Conservation (phyloP, 2,329 filamentous ascomycete genomes). For the Fusarium sp. region DNA sequence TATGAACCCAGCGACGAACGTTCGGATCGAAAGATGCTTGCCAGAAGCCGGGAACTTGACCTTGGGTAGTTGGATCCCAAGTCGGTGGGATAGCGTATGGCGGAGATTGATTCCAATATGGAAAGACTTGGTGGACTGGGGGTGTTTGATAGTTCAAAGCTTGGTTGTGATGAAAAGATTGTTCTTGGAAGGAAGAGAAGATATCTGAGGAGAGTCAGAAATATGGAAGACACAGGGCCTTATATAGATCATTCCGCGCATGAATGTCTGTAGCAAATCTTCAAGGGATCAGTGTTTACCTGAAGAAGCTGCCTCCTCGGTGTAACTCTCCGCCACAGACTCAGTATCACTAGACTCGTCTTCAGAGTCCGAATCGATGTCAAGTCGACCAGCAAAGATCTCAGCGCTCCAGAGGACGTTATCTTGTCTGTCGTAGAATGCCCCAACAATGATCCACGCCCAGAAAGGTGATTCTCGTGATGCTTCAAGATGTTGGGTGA, state of each 20-base stretch:
- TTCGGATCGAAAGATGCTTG: constrained; percentile 47
- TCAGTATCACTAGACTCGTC: constrained; percentile 29
- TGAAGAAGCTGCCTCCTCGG: constrained; percentile 22
- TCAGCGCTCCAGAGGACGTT: constrained; percentile 59
- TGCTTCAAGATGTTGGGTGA: constrained; percentile 55
- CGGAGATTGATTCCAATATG: constrained; percentile 14
- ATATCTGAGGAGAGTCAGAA: constrained; percentile 27
- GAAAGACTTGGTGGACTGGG: constrained; percentile 6
- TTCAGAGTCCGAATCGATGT: constrained; percentile 42
- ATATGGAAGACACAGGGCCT: neutral
- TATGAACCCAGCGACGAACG: constrained; percentile 49
- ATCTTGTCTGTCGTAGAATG: constrained; percentile 58
- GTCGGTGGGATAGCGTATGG: constrained; percentile 3
- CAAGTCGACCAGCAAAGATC: constrained; percentile 51
- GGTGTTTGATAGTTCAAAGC: neutral
- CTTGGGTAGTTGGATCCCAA: constrained; percentile 47
- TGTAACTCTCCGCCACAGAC: constrained; percentile 21
- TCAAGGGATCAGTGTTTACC: constrained; percentile 31
- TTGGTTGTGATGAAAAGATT: neutral
- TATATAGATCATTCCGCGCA: constrained; percentile 14
- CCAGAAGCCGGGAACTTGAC: constrained; percentile 50
- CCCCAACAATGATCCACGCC: constrained; percentile 59
- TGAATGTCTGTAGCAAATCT: constrained; percentile 6
- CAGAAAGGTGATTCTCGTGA: constrained; percentile 50
- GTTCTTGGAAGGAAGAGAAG: constrained; percentile 13